Evolutionary conservation across 2,329 filamentous ascomycete species (phyloP).

Genomic region (Diaporthe citrichinensis): DNA sequence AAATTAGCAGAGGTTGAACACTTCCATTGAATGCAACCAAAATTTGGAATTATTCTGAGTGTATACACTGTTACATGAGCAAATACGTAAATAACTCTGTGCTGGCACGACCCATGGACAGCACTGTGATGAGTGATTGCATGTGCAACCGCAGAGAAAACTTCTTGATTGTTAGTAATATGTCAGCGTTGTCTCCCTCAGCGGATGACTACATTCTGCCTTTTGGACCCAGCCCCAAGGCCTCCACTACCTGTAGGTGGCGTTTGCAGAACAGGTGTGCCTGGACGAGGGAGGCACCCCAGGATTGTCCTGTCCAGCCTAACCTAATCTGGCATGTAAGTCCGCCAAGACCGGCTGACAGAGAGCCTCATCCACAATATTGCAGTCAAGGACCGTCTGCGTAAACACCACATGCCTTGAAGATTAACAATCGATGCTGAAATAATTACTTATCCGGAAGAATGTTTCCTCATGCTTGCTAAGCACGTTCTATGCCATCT

Average conservation of each 20-base stretch:
- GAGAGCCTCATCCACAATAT: neutral
- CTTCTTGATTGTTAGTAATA: too few species aligned
- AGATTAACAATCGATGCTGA: neutral
- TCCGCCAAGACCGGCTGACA: neutral
- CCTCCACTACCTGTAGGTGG: neutral
- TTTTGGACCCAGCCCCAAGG: too few species aligned
- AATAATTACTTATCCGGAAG: neutral
- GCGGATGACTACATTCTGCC: neutral
- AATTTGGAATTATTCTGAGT: neutral
- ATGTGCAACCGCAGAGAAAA: neutral
- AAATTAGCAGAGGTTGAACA: neutral
- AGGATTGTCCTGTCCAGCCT: neutral
- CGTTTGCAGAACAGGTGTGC: neutral
- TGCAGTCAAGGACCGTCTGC: too few species aligned
- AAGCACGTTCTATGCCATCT: neutral
- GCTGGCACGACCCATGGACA: neutral
- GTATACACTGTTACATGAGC: neutral
- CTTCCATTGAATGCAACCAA: neutral
- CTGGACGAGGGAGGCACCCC: neutral
- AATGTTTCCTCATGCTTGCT: neutral
- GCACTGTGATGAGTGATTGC: neutral
- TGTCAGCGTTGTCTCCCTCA: neutral
- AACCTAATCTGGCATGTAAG: constrained; percentile 15
- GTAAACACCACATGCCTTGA: neutral
- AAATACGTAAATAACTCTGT: neutral